phyloP scores from a whole-genome alignment of 2,329 filamentous ascomycete species.

The Diaporthe citri region DNA sequence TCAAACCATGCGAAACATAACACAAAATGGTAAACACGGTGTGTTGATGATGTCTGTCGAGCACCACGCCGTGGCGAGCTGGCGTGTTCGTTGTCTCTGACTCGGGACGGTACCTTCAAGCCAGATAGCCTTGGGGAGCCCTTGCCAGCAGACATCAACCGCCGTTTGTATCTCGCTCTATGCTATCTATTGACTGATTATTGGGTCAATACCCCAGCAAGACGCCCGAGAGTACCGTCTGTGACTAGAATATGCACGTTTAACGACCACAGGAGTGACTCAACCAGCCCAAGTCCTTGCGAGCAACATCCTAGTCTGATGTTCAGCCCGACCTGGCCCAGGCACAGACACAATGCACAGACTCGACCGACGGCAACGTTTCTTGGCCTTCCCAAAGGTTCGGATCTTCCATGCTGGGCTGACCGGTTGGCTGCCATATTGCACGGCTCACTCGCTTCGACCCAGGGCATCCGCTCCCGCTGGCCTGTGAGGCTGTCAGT shows the following conservation, averaged over 20 bases:
- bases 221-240: not conserved
- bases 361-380: slow-evolving; percentile 26
- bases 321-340: slow-evolving; percentile 2
- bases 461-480: not conserved
- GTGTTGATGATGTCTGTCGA: not conserved
- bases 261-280: slow-evolving; percentile 14
- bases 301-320: slow-evolving; percentile 36
- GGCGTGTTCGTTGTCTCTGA: not conserved
- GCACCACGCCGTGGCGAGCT: not conserved
- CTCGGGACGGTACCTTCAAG: slow-evolving; percentile 4
- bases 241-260: slow-evolving; percentile 6
- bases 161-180: not conserved
- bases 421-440: not conserved
- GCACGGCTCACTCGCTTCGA: slow-evolving; percentile 6
- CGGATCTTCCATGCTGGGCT: slow-evolving; percentile 4
- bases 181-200: not conserved
- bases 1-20: not conserved
- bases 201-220: not conserved
- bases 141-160: not conserved
- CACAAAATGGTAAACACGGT: not conserved
- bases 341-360: slow-evolving; percentile 29
- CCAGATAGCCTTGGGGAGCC: not conserved
- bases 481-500: slow-evolving; percentile 11
- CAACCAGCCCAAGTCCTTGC: slow-evolving; percentile 11
- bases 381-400: slow-evolving; percentile 18